phyloP scores from a whole-genome alignment of 345 rosid genomes.

The Camelina hispida region DNA sequence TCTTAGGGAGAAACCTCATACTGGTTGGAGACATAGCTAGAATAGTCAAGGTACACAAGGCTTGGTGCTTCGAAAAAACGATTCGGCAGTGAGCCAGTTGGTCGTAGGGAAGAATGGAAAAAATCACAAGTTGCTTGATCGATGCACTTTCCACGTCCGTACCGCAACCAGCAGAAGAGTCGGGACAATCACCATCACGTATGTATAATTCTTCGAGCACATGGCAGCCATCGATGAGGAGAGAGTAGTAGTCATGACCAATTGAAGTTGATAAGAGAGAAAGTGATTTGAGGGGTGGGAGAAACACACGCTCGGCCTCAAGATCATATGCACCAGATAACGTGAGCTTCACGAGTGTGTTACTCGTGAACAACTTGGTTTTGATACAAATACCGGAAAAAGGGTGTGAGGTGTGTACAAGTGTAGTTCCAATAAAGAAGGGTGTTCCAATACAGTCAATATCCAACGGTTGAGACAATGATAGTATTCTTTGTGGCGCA shows the following conservation, averaged over 20 bases:
- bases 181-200: not conserved
- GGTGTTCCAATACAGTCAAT: not conserved
- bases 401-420: not conserved
- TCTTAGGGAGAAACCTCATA: not conserved
- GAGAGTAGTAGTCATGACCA: not conserved
- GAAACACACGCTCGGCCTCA: not conserved
- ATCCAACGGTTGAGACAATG: not conserved
- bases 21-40: not conserved
- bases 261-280: not conserved
- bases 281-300: not conserved
- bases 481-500: not conserved
- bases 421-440: not conserved
- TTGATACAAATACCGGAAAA: not conserved
- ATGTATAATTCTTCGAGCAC: not conserved
- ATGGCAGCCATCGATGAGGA: not conserved
- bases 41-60: not conserved
- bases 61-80: not conserved
- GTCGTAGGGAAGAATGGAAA: not conserved
- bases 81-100: not conserved
- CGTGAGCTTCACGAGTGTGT: not conserved
- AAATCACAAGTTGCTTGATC: not conserved
- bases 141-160: not conserved
- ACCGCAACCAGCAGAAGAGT: not conserved
- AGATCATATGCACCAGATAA: not conserved
- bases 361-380: not conserved